Percentiles rank a stretch among this genome's conserved stretches.
These are phyloP conservation scores for Neofusicoccum parvum DNA, from an alignment of 2,329 filamentous ascomycete genomes.

Conservation along the genomic window DNA sequence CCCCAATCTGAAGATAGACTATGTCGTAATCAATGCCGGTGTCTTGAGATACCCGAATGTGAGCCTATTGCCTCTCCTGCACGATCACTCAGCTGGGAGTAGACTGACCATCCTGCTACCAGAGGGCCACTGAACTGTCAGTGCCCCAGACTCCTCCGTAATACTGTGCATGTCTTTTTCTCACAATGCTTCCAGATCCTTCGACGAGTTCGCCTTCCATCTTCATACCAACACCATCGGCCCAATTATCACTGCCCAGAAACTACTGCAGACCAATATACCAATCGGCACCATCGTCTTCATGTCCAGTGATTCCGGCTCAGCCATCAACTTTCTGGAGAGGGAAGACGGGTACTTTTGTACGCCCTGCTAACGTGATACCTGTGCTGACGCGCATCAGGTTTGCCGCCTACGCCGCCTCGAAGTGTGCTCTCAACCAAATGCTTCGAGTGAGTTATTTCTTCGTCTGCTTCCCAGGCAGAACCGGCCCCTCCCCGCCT, in stretches of 20 bases:
- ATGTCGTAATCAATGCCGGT: conserved; percentile 60
- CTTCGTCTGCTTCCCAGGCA: neutral
- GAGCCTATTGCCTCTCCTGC: conserved; percentile 31
- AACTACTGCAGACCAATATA: conserved; percentile 51
- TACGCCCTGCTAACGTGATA: conserved; percentile 4
- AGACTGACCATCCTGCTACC: conserved; percentile 18
- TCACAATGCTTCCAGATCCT: conserved; percentile 45
- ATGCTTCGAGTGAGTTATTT: conserved; percentile 44
- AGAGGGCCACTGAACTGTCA: conserved; percentile 57
- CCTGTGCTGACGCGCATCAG: conserved; percentile 23
- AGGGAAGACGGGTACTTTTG: conserved; percentile 53
- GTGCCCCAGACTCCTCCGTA: conserved; percentile 29
- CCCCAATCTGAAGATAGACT: conserved; percentile 52
- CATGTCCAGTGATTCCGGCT: conserved; percentile 61
- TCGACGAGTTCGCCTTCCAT: conserved; percentile 57
- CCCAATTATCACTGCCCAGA: conserved; percentile 59
- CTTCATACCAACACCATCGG: conserved; percentile 60
- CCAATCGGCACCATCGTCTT: conserved; percentile 56
- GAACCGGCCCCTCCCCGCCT: neutral
- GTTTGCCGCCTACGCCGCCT: conserved; percentile 60
- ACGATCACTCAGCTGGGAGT: neutral
- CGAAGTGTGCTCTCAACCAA: conserved; percentile 61
- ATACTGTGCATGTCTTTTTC: neutral
- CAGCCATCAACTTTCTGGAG: conserved; percentile 53
- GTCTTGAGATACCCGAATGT: conserved; percentile 60